phyloP scores from a whole-genome alignment of 495 filamentous ascomycete species.

The Oleoguttula mirabilis region DNA sequence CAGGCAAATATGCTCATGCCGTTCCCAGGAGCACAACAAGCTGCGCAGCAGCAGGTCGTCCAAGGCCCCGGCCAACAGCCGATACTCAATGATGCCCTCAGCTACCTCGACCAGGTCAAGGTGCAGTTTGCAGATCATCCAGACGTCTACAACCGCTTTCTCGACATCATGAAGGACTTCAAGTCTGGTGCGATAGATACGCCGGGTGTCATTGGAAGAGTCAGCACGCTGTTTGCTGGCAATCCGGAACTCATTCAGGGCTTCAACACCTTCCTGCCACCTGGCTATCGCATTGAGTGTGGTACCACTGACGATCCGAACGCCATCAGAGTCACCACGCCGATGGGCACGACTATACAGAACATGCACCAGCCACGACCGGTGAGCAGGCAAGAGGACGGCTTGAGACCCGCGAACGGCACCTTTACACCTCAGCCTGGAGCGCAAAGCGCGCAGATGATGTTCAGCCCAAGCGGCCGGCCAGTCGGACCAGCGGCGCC shows the following conservation, averaged over 20 bases:
- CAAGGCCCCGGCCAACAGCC: conserved; percentile 66
- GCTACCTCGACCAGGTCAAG: conserved; percentile 97
- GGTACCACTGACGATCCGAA: conserved; percentile 84
- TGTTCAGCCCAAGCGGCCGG: conserved; percentile 28
- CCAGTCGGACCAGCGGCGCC: conserved; percentile 27
- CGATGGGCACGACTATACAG: conserved; percentile 64
- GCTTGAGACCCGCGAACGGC: conserved; percentile 13
- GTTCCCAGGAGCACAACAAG: conserved; percentile 19
- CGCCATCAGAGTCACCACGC: conserved; percentile 91
- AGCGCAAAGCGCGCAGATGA: conserved; percentile 19
- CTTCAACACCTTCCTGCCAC: conserved; percentile 96
- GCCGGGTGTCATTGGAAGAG: conserved; percentile 91
- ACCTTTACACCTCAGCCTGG: conserved; percentile 20
- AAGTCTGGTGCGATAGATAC: conserved; percentile 99
- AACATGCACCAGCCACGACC: conserved; percentile 43
- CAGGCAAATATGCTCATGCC: conserved; percentile 27
- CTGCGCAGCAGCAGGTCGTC: conserved; percentile 20
- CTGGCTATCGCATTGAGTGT: conserved; percentile 95
- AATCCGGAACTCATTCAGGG: conserved; percentile 95
- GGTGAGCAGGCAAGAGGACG: conserved; percentile 22
- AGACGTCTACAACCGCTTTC: conserved; percentile 94
- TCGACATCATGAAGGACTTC: conserved; percentile 99
- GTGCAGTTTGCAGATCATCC: conserved; percentile 94
- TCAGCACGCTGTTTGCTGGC: conserved; percentile 91
- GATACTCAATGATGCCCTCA: conserved; percentile 91